Evolutionary conservation across 495 filamentous ascomycete genomes (phyloP), one percentile per base, ranked within the genome.

Genomic region (Aspergillus nanangensis): DNA sequence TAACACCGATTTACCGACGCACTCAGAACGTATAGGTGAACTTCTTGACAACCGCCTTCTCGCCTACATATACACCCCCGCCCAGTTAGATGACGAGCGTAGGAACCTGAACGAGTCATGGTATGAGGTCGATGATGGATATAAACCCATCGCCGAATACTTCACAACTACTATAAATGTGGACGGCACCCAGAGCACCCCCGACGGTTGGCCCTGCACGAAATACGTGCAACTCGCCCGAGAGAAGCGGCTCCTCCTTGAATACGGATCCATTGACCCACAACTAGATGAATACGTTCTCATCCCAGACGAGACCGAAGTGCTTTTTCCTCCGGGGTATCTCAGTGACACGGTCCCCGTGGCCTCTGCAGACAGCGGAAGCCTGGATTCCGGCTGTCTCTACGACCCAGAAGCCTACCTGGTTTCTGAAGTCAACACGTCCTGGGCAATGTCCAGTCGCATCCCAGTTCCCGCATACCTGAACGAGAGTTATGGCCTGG

Each of bases 191-290:
- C 62, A 71, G n/a, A 72, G 69, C 31, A 82, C 78, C 1, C 65
- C 72, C 9, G 76, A 84, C 55, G 81, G 82, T 10, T 86, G 82
- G 82, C 82, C 82, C 1, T 72, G 71, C 10, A 69, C 75, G 29
- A 70, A 72, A 20, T 84, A 70, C 50, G 55, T 83, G 22, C 78
- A 80, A 40, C 63, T 82, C 18, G 66, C 70, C 0, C 61, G 69
- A 13, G 58, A 64, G 8, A 70, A 71, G 48, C 65, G 81, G 14
- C 46, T 83, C 0, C 50, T 86, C 3, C 55, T 76, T 20, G 70
- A 71, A 32, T 81, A 76, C 50, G 80, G 79, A 8, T 63, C 58
- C 3, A 52, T 85, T 3, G 80, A 84, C 51, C 62, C 77, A 13
- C 76, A 82, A 40, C 66, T 86, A 57, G 47, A 54, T n/a, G 51